Base-by-base conservation (phyloP, 176 grass and related monocot genomes). In the Metroxylon sagu region DNA sequence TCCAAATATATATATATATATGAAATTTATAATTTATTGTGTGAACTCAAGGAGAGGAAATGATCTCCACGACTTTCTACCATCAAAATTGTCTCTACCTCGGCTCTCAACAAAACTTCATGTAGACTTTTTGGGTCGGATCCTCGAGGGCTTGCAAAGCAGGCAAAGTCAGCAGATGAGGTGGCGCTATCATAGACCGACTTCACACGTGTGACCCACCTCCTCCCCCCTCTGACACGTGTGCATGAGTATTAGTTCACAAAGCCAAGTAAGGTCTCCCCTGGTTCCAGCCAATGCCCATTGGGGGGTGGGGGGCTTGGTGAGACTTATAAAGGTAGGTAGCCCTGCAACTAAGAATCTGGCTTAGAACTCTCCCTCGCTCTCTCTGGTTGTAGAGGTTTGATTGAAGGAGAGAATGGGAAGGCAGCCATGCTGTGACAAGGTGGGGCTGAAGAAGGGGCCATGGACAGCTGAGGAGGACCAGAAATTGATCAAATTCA, bases 391-490 rank as follows among this genome's bases (percentile, higher is more conserved):
- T 48, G 25, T 12, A 52, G 16, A 19, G 3, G 26, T 7, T 15
- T 1, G 6, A 25, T 6, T 8, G 25, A 30, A 50, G 53, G 49
- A 54, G 25, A 18, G 5, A 68, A 71, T 71, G 68, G 68, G 68
- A 5, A 71, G 68, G 68, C 54, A 60, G 48, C 68, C 68, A 19
- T 71, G 68, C 25, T 71, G 68, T 30, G 68, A 71, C 5, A 68
- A 68, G 10, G 65, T 68, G 53, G 65, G 65, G 3, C 14, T 68
- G 65, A 68, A 56, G 18, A 60, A 71, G 15, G 68, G 68, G 25
- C 68, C 68, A 51, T 71, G 68, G 68, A 71, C 68, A 29, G 56
- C 25, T 26, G 68, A 71, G n/a, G 68, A 71, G 48, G 68, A 71
- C 68, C 30, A 52, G 56, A 71, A 71, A 56, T 54, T 71, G 29